Conservation (phyloP, 2,329 filamentous ascomycete species). For the Colletotrichum phormii region DNA sequence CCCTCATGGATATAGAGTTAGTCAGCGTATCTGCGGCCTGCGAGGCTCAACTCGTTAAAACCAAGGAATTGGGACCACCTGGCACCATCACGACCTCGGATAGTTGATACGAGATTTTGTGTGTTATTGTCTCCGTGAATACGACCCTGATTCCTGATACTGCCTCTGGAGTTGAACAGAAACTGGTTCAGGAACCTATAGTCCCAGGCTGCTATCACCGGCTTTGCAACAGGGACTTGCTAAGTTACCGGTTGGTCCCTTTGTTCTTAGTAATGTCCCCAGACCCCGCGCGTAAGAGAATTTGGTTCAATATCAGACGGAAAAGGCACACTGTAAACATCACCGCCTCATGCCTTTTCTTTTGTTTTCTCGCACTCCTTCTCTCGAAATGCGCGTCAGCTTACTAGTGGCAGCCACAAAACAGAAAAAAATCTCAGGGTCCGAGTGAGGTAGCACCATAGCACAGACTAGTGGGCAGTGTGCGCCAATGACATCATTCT, state of each 20-base stretch:
- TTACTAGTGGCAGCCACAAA: background rate
- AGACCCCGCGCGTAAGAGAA: background rate
- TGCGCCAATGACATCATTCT: slow-evolving; percentile 10
- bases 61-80: background rate
- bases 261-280: background rate
- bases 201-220: background rate
- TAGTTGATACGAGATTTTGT: background rate
- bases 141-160: background rate
- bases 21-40: background rate
- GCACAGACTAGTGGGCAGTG: background rate
- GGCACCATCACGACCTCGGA: background rate
- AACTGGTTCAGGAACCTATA: background rate
- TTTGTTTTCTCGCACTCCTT: background rate
- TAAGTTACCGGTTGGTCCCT: background rate
- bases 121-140: background rate
- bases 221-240: background rate
- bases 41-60: background rate
- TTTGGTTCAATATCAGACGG: background rate
- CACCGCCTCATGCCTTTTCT: background rate
- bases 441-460: background rate
- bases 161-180: background rate
- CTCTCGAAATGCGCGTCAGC: background rate
- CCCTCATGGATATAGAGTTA: background rate
- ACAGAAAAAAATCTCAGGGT: background rate
- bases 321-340: background rate